These are phyloP conservation scores for Heracleum sosnowskyi DNA, from an alignment of 129 eudicot genomes.

Conservation along the genomic window DNA sequence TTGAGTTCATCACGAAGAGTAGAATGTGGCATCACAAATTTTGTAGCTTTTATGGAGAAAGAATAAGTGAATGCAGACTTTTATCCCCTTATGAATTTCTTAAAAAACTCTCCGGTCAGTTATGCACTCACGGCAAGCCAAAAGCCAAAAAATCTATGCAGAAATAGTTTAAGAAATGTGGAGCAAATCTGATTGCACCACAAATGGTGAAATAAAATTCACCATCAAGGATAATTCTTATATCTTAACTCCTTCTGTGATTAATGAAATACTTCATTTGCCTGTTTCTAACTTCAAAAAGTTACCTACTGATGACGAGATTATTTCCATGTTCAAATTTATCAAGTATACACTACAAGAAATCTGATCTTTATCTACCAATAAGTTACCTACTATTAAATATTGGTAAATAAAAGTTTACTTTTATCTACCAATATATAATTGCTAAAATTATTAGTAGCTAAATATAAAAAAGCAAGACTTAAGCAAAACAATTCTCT, in stretches of 20 bases:
- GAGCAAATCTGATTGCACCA: background rate
- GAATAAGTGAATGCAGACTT: background rate
- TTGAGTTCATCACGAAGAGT: background rate
- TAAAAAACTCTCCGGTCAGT: background rate
- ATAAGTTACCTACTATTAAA: too few relatives aligned
- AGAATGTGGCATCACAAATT: background rate
- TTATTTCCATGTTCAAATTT: background rate
- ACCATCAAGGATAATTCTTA: background rate
- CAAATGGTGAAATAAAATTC: background rate
- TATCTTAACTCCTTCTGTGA: background rate
- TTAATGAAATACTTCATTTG: background rate
- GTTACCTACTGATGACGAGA: background rate
- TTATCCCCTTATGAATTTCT: background rate
- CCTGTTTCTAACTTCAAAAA: background rate
- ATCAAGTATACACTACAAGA: background rate
- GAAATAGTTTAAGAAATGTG: background rate
- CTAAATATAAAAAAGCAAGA: too few relatives aligned
- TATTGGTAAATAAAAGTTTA: too few relatives aligned
- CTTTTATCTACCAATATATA: too few relatives aligned
- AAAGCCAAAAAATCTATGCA: background rate
- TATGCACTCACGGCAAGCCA: background rate
- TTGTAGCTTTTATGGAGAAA: background rate
- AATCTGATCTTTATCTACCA: too few relatives aligned
- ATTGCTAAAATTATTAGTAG: too few relatives aligned
- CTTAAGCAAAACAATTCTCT: too few relatives aligned